Base-by-base conservation (phyloP, 129 eudicot genomes). In the Centella asiatica region DNA sequence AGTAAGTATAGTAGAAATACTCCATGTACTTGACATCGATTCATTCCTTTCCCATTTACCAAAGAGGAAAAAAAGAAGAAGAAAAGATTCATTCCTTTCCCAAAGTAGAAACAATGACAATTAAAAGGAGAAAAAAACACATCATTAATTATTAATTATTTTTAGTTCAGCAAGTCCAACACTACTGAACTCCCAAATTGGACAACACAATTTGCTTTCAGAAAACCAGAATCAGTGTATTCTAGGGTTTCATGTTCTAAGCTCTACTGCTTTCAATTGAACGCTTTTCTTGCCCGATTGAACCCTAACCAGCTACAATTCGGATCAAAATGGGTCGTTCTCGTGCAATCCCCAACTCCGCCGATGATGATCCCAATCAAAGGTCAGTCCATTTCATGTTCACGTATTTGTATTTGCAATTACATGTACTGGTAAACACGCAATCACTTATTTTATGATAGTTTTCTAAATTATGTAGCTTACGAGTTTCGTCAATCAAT, bases 311-410 rank as follows among this genome's bases (percentile, higher is more conserved):
- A 36, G 32, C 50, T 18, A 7, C 36, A 52, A 24, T 51, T 66
- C 62, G 47, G 64, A 57, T 39, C 64, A 54, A 15, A 75, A 88
- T 88, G 96, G 96, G 94, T 32, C 94, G 96, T 27, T 84, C 94
- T 52, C 82, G 96, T 32, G 85, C 96, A 33, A 72, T 69, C 25
- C 69, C 78, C 62, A 79, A 73, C 62, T 50, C 87, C 48, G 68
- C 83, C 7, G 85, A 83, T 12, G 96, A 81, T 48, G 94, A 84
- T 77, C 80, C 86, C 32, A 73, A 44, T 48, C 96, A 84, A 73
- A 81, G 89, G 96, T 87, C 37, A 45, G 70, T 49, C 5, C 27
- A 18, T 17, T 58, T 36, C n/a, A n/a, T n/a, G n/a, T n/a, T n/a
- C n/a, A n/a, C n/a, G n/a, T n/a, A n/a, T n/a, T n/a, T n/a, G n/a